Evolutionary conservation across 306 rosid species (phyloP).

Genomic region (Prunus dulcis): DNA sequence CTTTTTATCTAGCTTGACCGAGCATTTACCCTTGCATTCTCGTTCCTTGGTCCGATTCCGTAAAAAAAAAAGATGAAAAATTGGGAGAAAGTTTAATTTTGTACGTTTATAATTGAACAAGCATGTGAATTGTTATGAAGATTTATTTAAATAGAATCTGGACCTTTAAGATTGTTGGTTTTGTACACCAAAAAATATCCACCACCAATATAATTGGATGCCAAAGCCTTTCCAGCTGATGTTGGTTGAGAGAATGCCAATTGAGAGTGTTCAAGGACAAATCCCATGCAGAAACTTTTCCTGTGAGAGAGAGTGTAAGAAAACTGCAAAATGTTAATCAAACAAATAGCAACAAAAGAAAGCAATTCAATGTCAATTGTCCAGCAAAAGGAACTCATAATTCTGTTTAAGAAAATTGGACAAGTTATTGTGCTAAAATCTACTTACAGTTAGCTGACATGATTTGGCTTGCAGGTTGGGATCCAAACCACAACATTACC

Average conservation of each 20-base stretch:
- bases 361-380: neutral
- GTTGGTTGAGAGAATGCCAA: slow-evolving; percentile 86
- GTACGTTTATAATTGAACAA: neutral
- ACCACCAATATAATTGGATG: slow-evolving; percentile 51
- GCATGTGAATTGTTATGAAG: neutral
- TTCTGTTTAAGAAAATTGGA: neutral
- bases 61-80: neutral
- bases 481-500: neutral
- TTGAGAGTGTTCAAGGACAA: slow-evolving; percentile 50
- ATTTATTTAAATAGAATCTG: neutral
- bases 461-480: neutral
- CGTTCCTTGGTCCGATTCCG: too few species aligned
- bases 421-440: neutral
- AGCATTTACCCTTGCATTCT: too few species aligned
- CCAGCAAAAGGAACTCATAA: neutral
- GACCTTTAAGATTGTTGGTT: slow-evolving; percentile 16
- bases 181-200: slow-evolving; percentile 64
- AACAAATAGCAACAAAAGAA: neutral
- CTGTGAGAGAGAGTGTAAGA: slow-evolving; percentile 35
- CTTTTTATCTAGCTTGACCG: neutral
- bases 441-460: neutral
- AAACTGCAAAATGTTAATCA: neutral
- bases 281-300: slow-evolving; percentile 55
- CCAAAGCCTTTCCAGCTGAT: slow-evolving; percentile 69
- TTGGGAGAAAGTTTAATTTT: neutral